Conservation (phyloP, 2,329 filamentous ascomycete genomes). For the Pseudocercospora cruenta region DNA sequence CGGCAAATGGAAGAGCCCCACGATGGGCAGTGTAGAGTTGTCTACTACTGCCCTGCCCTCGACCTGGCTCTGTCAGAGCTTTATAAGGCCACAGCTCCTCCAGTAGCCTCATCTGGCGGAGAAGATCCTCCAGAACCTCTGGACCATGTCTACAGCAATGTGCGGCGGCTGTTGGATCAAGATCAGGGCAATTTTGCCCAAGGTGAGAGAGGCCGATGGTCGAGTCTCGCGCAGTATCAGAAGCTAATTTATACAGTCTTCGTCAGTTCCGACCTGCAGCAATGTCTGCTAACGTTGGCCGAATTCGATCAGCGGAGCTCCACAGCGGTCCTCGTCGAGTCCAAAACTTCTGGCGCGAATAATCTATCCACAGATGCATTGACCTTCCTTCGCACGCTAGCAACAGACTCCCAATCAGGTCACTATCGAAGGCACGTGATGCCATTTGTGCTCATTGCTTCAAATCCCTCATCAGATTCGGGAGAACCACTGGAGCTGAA, state of each 20-base stretch:
- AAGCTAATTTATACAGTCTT: slow-evolving; percentile 31
- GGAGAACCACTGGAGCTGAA: slow-evolving; percentile 33
- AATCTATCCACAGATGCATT: slow-evolving; percentile 20
- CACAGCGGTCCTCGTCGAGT: slow-evolving; percentile 37
- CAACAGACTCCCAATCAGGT: slow-evolving; percentile 31
- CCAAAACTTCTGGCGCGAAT: slow-evolving; percentile 14
- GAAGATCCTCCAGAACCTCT: slow-evolving; percentile 14
- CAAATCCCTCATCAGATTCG: slow-evolving; percentile 13
- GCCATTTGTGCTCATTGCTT: slow-evolving; percentile 33
- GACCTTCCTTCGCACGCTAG: slow-evolving; percentile 31
- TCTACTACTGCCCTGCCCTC: slow-evolving; percentile 37
- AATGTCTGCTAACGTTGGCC: slow-evolving; percentile 34
- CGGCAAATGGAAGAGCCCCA: slow-evolving; percentile 37
- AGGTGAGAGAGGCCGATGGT: slow-evolving; percentile 28
- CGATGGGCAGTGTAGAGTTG: slow-evolving; percentile 35
- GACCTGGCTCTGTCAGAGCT: slow-evolving; percentile 30
- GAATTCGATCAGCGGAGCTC: slow-evolving; percentile 28
- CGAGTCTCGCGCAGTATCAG: neutral
- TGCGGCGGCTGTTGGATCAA: slow-evolving; percentile 36
- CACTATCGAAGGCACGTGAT: slow-evolving; percentile 35
- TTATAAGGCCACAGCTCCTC: slow-evolving; percentile 27
- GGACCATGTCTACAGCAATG: slow-evolving; percentile 33
- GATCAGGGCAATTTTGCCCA: slow-evolving; percentile 38
- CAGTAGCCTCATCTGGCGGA: slow-evolving; percentile 17
- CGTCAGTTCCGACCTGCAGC: slow-evolving; percentile 31